Evolutionary conservation across 208 protist genomes (phyloP), one percentile per base, ranked within the genome.

Genomic region (Wallacemonas collosoma): DNA sequence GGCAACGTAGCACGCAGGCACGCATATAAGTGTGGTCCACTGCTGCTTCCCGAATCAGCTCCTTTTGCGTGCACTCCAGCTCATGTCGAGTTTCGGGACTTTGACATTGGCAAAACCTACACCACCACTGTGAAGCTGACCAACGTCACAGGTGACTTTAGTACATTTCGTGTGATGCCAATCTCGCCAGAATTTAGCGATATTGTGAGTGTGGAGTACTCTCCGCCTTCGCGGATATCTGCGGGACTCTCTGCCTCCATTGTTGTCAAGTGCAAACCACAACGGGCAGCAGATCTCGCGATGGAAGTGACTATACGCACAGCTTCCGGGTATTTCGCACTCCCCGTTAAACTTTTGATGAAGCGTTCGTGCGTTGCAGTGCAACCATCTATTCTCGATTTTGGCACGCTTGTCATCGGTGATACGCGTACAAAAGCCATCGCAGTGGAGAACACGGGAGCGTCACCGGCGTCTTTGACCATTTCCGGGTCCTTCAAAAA

Each of bases 161-260:
- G 76, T 41, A 89, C 75, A 15, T 97, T 98, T 82, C 76, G 88
- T 47, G 73, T 95, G 38, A 76, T 90, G 57, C 86, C 89, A 1
- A 84, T 98, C 53, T 80, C 82, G 17, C 75, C 86, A 39, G 79
- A 85, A 26, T 88, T 85, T 60, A 76, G 68, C 12, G 83, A 93
- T 26, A 83, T 86, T 47, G 62, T 98, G 43, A 54, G 47, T 17
- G 43, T 96, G 8, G 57, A 81, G 3, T 95, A 96, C 69, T 58
- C 36, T 36, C 78, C 78, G n/a, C 92, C 93, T 9, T 81, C 89
- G 26, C 81, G 75, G 17, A 90, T 98, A 62, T 88, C 91, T 0
- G 84, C 95, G 17, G 95, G 93, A 5, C 76, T 95, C 44, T 88
- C 84, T 38, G 94, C 88, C 81, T 78, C 75, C 45, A 63, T 97